Percentiles rank a stretch among this genome's conserved stretches.
phyloP scores from a whole-genome alignment of 2,329 filamentous ascomycete genomes.

The Sphaerulina vaccinii region DNA sequence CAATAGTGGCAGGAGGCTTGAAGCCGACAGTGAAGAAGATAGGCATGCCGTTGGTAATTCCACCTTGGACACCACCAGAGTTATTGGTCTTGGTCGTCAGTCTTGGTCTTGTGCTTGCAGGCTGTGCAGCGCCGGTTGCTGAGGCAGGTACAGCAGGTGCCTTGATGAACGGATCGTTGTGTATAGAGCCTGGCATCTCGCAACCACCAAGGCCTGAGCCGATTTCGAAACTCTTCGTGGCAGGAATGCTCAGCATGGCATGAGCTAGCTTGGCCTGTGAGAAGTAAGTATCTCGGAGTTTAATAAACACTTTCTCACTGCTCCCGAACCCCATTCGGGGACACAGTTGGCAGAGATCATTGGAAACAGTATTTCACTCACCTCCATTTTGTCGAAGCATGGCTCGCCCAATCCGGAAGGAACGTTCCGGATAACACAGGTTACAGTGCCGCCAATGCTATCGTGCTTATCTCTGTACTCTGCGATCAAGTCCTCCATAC shows the following conservation, averaged over 20 bases:
- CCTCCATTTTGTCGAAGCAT: slow-evolving; percentile 89
- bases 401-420: slow-evolving; percentile 89
- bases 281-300: neutral
- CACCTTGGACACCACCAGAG: slow-evolving; percentile 90
- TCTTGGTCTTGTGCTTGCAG: slow-evolving; percentile 51
- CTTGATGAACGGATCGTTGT: slow-evolving; percentile 85
- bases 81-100: slow-evolving; percentile 91
- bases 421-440: slow-evolving; percentile 84
- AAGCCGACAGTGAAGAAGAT: slow-evolving; percentile 95
- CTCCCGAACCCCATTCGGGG: neutral
- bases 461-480: slow-evolving; percentile 75
- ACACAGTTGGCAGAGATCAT: neutral
- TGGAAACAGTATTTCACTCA: neutral
- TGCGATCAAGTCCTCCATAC: slow-evolving; percentile 78
- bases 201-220: slow-evolving; percentile 88
- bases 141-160: slow-evolving; percentile 52
- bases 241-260: slow-evolving; percentile 92
- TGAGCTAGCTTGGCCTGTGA: slow-evolving; percentile 71
- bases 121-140: slow-evolving; percentile 31
- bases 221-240: slow-evolving; percentile 93
- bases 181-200: slow-evolving; percentile 79
- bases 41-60: slow-evolving; percentile 87
- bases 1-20: slow-evolving; percentile 93
- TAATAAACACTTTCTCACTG: no score
- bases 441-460: slow-evolving; percentile 92